Evolutionary conservation across 768 basidiomycete genomes (phyloP).

Genomic region (Lenzites betulinus): DNA sequence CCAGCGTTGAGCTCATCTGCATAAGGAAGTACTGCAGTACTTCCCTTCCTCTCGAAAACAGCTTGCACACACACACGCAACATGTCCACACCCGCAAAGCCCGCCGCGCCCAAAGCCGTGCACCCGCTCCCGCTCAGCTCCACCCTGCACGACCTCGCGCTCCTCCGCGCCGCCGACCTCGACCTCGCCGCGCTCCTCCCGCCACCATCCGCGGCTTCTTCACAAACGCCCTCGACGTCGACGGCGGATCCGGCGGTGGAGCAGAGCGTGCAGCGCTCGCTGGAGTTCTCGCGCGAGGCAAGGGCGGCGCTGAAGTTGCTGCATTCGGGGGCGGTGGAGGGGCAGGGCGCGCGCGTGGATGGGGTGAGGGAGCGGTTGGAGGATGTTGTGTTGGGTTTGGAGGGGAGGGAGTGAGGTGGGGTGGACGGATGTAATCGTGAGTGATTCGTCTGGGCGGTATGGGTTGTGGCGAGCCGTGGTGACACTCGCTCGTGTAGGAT

Average conservation of each 20-base stretch:
- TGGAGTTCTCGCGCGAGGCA: conserved; percentile 59
- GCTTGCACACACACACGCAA: no score
- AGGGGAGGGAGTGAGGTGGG: background rate
- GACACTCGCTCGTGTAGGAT: no score
- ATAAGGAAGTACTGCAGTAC: no score
- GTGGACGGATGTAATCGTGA: background rate
- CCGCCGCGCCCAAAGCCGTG: conserved; percentile 29
- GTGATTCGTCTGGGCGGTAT: background rate
- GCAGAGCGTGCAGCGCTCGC: conserved; percentile 51
- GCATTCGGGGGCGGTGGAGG: conserved; percentile 53
- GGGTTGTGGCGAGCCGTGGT: no score
- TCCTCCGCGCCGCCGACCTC: conserved; percentile 61
- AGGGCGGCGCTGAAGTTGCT: conserved; percentile 57
- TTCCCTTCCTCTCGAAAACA: no score
- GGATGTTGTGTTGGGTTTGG: conserved; percentile 44
- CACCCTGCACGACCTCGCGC: conserved; percentile 71
- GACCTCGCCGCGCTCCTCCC: conserved; percentile 39
- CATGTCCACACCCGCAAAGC: conserved; percentile 21
- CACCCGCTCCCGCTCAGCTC: conserved; percentile 58
- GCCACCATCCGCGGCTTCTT: background rate
- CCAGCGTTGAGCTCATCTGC: no score
- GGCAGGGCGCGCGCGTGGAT: conserved; percentile 57
- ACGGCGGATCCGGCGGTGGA: conserved; percentile 30
- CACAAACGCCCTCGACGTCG: background rate
- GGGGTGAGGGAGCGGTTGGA: conserved; percentile 55